These are phyloP conservation scores for Cymodocea nodosa DNA, from an alignment of 116 monocot species.

Conservation along the genomic window DNA sequence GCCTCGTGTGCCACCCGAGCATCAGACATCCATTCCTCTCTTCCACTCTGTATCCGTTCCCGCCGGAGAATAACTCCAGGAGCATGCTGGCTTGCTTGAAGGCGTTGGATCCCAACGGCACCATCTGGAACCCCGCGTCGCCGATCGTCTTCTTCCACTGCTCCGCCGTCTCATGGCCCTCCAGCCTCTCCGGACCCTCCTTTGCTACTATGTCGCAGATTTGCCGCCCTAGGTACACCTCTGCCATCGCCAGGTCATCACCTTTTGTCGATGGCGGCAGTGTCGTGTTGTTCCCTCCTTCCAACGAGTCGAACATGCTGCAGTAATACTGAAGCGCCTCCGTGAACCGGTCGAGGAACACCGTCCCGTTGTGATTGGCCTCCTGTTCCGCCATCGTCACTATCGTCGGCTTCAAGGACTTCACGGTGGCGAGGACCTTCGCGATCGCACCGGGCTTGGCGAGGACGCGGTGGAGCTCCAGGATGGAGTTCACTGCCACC, in stretches of 20 bases:
- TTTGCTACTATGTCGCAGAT: constrained; percentile 80
- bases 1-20: constrained; percentile 51
- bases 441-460: constrained; percentile 18
- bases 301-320: constrained; percentile 71
- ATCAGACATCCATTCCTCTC: constrained; percentile 44
- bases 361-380: constrained; percentile 62
- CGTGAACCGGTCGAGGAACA: constrained; percentile 58
- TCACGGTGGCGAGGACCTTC: constrained; percentile 24
- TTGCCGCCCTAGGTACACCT: constrained; percentile 67
- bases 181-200: constrained; percentile 50
- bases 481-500: constrained; percentile 62
- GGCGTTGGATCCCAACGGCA: constrained; percentile 43
- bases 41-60: constrained; percentile 42
- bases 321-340: constrained; percentile 82
- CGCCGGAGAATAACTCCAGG: constrained; percentile 30
- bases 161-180: constrained; percentile 59
- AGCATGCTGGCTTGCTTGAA: constrained; percentile 52
- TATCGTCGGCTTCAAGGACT: constrained; percentile 49
- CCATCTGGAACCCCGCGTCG: constrained; percentile 28
- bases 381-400: constrained; percentile 77
- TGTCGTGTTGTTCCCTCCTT: not conserved
- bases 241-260: constrained; percentile 49
- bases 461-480: constrained; percentile 45
- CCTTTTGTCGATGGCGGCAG: constrained; percentile 1
- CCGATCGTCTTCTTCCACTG: constrained; percentile 47